Conservation (phyloP, 768 basidiomycete species). For the Lactarius evosmus region DNA sequence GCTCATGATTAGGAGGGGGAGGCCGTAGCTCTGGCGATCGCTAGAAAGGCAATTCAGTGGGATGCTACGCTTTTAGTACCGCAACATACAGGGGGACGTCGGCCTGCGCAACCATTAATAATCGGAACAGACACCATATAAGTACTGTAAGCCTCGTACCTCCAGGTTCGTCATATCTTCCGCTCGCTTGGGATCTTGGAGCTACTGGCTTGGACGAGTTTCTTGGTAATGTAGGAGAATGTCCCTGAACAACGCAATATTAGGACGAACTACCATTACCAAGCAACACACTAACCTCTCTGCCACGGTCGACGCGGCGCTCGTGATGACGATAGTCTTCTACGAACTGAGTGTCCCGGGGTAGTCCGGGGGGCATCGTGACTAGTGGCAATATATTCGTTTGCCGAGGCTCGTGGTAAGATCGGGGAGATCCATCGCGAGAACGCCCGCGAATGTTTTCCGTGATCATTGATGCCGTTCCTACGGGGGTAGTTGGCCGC, state of each 20-base stretch:
- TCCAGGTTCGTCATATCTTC: constrained; percentile 14
- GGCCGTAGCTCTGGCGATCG: constrained; percentile 12
- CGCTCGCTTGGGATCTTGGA: constrained; percentile 4
- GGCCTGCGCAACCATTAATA: not conserved
- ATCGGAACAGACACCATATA: not conserved
- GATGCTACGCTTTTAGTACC: not conserved
- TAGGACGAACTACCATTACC: not conserved
- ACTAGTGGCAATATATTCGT: not conserved
- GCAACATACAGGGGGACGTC: constrained; percentile 7
- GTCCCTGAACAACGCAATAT: not conserved
- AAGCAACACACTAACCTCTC: constrained; percentile 1
- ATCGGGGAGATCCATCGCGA: constrained; percentile 12
- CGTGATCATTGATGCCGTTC: not conserved
- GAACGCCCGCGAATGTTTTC: constrained; percentile 7
- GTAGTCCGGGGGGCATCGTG: not conserved
- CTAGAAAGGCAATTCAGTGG: constrained; percentile 10
- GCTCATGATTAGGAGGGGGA: constrained; percentile 4
- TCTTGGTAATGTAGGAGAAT: constrained; percentile 4
- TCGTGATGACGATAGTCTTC: constrained; percentile 11
- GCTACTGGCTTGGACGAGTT: not conserved
- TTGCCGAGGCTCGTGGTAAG: constrained; percentile 12
- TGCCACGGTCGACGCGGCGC: constrained; percentile 12
- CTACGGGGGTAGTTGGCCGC: not conserved
- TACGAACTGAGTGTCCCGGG: constrained; percentile 3
- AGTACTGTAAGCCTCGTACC: not conserved